A percentile compares a stretch with the other conserved stretches of the same genome.
These are phyloP conservation scores for Spathaspora passalidarum DNA, from an alignment of 805 yeast genomes.

Conservation along the genomic window DNA sequence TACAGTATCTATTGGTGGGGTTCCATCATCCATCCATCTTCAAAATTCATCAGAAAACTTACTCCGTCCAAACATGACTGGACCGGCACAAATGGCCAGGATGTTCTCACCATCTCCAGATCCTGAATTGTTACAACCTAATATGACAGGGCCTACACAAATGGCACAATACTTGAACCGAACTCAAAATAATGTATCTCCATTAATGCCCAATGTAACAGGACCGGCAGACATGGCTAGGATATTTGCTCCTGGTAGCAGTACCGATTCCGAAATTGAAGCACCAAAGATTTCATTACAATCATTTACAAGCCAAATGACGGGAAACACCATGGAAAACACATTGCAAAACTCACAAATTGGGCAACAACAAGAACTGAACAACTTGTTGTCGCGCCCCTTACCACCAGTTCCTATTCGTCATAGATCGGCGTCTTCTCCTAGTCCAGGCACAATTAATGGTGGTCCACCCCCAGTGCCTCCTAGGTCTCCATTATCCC, in stretches of 20 bases:
- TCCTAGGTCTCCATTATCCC: slow-evolving; percentile 23
- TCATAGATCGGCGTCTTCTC: slow-evolving; percentile 11
- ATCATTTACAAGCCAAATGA: slow-evolving; percentile 41
- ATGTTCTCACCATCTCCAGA: slow-evolving; percentile 24
- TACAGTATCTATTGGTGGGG: slow-evolving; percentile 70
- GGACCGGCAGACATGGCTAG: slow-evolving; percentile 37
- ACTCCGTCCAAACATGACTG: slow-evolving; percentile 42
- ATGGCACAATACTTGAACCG: slow-evolving; percentile 25
- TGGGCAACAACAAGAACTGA: slow-evolving; percentile 1
- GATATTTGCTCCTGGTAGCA: slow-evolving; percentile 18
- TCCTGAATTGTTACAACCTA: slow-evolving; percentile 27
- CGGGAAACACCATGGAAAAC: slow-evolving; percentile 32
- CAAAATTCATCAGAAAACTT: slow-evolving; percentile 18
- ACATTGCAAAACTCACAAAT: slow-evolving; percentile 33
- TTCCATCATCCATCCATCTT: slow-evolving; percentile 53
- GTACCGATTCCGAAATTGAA: slow-evolving; percentile 8
- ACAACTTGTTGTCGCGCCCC: slow-evolving; percentile 4
- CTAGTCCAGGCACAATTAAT: not conserved
- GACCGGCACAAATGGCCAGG: slow-evolving; percentile 42
- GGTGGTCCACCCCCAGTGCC: slow-evolving; percentile 18
- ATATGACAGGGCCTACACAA: slow-evolving; percentile 44
- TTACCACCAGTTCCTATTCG: slow-evolving; percentile 31
- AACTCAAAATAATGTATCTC: slow-evolving; percentile 10
- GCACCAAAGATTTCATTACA: slow-evolving; percentile 34
- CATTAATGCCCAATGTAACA: slow-evolving; percentile 26